Base-by-base conservation (phyloP, 2,329 filamentous ascomycete species). In the Hypoxylon rubiginosum region DNA sequence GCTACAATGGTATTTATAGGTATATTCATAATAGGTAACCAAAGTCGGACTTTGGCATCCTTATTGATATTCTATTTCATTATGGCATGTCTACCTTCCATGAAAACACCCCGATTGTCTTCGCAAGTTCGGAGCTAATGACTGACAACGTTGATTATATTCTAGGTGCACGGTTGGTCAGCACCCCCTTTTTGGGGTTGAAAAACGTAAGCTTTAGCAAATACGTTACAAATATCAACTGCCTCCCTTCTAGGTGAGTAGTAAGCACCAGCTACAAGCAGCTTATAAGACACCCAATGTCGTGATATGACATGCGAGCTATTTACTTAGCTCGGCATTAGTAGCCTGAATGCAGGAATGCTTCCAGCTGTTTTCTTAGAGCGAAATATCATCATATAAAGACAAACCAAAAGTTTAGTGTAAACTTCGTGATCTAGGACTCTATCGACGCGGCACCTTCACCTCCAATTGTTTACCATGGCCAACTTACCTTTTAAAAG, bases 401-500 rank as follows among this genome's bases (percentile, higher is more conserved):
- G n/a, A n/a, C n/a, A n/a, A n/a, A n/a, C n/a, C n/a, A n/a, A n/a
- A n/a, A n/a, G n/a, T n/a, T n/a, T n/a, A n/a, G n/a, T n/a, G n/a
- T 30, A 30, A 30, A 4, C 9, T 30, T 30, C 28, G 9, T 30
- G 9, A 30, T 30, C 28, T 4, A 30, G 28, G 28, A 30, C 28
- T 9, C 9, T 30, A 30, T 9, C 28, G 9, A 30, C 28, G 28
- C 28, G 9, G 28, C 28, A 9, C 4, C 9, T 9, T 30, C 11
- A 39, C n/a, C 3, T 39, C 36, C 11, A 11, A 24, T 24, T 7
- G 30, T n/a, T 34, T 48, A 21, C 3, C 21, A 69, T 68, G 67
- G 51, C 52, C 46, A 26, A 53, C 34, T 48, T 26, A n/a, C 48
- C 34, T 1, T 72, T 75, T 58, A 58, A 60, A 34, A 66, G 54